Evolutionary conservation across 73 alveolate species (phyloP).

Genomic region (Paramecium biaurelia): DNA sequence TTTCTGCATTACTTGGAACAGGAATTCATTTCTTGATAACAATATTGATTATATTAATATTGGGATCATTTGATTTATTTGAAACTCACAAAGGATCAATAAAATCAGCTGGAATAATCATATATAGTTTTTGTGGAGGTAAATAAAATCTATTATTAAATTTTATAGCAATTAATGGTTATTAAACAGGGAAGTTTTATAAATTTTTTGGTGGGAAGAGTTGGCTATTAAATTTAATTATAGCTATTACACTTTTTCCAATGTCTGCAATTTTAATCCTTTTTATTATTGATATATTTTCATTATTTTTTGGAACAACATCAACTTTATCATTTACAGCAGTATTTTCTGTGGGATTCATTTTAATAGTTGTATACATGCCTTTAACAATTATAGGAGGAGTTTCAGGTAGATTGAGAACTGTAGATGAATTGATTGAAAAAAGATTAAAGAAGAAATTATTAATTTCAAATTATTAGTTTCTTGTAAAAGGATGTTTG

Average conservation of each 20-base stretch:
- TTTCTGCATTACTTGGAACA: slow-evolving; percentile 55
- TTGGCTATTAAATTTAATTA: slow-evolving; percentile 47
- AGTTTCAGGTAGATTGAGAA: slow-evolving; percentile 52
- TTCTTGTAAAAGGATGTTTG: neutral
- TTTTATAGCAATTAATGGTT: slow-evolving; percentile 55
- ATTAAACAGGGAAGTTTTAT: slow-evolving; percentile 48
- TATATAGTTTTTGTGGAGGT: slow-evolving; percentile 51
- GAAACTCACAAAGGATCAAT: slow-evolving; percentile 46
- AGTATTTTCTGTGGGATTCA: slow-evolving; percentile 18
- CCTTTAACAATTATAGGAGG: slow-evolving; percentile 57
- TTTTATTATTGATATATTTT: neutral
- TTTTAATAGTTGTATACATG: neutral
- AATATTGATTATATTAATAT: neutral
- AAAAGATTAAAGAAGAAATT: neutral
- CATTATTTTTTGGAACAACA: slow-evolving; percentile 28
- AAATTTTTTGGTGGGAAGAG: slow-evolving; percentile 63
- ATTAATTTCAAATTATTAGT: neutral
- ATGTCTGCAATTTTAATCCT: neutral
- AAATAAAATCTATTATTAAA: neutral
- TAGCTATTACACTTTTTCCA: slow-evolving; percentile 14
- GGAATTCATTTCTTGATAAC: slow-evolving; percentile 37
- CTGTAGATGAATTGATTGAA: slow-evolving; percentile 37
- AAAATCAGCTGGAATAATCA: slow-evolving; percentile 49
- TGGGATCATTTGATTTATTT: slow-evolving; percentile 47
- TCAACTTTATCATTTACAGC: slow-evolving; percentile 42